These are phyloP conservation scores for Boletus rex-veris DNA, from an alignment of 768 basidiomycete species.

Conservation along the genomic window DNA sequence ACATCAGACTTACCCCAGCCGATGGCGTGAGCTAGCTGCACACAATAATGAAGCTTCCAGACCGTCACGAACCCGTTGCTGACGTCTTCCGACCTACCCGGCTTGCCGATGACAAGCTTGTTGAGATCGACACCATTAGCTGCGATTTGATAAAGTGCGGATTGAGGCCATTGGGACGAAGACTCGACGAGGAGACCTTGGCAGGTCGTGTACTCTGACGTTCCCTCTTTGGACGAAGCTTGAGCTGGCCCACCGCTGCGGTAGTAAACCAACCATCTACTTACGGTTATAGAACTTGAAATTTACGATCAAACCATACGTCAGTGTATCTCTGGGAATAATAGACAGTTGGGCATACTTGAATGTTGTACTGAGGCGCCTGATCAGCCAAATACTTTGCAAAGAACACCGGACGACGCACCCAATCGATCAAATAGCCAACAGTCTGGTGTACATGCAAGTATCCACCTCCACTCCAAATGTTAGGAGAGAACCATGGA, in stretches of 20 bases:
- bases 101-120: slow-evolving; percentile 57
- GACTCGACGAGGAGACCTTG: slow-evolving; percentile 52
- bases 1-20: slow-evolving; percentile 12
- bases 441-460: slow-evolving; percentile 35
- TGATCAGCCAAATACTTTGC: background rate
- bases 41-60: slow-evolving; percentile 37
- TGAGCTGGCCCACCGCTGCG: slow-evolving; percentile 24
- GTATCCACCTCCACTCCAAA: slow-evolving; percentile 40
- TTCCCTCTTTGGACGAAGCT: slow-evolving; percentile 36
- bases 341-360: slow-evolving; percentile 19
- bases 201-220: slow-evolving; percentile 60
- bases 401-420: slow-evolving; percentile 6
- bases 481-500: slow-evolving; percentile 38
- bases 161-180: slow-evolving; percentile 53
- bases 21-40: slow-evolving; percentile 35
- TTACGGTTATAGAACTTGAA: slow-evolving; percentile 25
- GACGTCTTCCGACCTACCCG: slow-evolving; percentile 36
- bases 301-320: background rate
- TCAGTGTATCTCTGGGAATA: background rate
- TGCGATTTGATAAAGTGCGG: slow-evolving; percentile 49
- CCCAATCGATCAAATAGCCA: slow-evolving; percentile 45
- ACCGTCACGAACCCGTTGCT: slow-evolving; percentile 54
- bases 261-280: background rate
- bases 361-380: slow-evolving; percentile 38
- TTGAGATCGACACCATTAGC: slow-evolving; percentile 39